Percentiles rank a stretch among this genome's conserved stretches.
These are phyloP conservation scores for Lactuca saligna DNA, from an alignment of 129 eudicot species.

Conservation along the genomic window DNA sequence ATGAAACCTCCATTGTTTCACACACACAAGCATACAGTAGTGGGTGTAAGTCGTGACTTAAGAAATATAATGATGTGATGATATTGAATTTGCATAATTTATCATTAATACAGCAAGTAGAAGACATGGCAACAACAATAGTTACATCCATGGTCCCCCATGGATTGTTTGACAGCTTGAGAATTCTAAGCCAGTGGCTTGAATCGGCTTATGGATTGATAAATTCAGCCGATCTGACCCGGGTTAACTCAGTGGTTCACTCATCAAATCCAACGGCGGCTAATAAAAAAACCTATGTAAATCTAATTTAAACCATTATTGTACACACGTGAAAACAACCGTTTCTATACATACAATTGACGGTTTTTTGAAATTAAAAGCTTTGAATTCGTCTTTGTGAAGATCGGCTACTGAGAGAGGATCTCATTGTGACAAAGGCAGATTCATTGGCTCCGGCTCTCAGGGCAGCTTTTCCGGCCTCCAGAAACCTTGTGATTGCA, in stretches of 20 bases:
- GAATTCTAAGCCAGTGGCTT: slow-evolving; percentile 39
- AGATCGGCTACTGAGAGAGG: slow-evolving; percentile 71
- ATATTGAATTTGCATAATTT: slow-evolving; percentile 9
- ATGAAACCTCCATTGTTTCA: slow-evolving; percentile 44
- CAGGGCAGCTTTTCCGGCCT: slow-evolving; percentile 91
- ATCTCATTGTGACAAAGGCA: slow-evolving; percentile 77
- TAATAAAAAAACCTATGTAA: neutral
- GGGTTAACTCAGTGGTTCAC: slow-evolving; percentile 23
- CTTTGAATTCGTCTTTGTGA: slow-evolving; percentile 26
- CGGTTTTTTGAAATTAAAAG: slow-evolving; percentile 2
- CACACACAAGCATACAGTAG: slow-evolving; percentile 23
- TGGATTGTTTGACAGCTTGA: slow-evolving; percentile 20
- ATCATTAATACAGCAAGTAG: slow-evolving; percentile 22
- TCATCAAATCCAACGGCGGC: neutral
- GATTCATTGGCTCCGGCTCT: slow-evolving; percentile 89
- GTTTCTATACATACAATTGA: neutral
- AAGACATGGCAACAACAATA: slow-evolving; percentile 28
- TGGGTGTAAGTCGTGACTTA: slow-evolving; percentile 25
- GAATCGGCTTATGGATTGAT: slow-evolving; percentile 35
- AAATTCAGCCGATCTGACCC: slow-evolving; percentile 24
- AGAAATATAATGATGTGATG: slow-evolving; percentile 25
- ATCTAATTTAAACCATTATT: neutral
- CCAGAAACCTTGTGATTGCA: slow-evolving; percentile 77
- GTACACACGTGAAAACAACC: neutral
- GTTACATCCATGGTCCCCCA: slow-evolving; percentile 37